These are phyloP conservation scores for Tolypocladium paradoxum DNA, from an alignment of 2,329 filamentous ascomycete genomes.

Conservation along the genomic window DNA sequence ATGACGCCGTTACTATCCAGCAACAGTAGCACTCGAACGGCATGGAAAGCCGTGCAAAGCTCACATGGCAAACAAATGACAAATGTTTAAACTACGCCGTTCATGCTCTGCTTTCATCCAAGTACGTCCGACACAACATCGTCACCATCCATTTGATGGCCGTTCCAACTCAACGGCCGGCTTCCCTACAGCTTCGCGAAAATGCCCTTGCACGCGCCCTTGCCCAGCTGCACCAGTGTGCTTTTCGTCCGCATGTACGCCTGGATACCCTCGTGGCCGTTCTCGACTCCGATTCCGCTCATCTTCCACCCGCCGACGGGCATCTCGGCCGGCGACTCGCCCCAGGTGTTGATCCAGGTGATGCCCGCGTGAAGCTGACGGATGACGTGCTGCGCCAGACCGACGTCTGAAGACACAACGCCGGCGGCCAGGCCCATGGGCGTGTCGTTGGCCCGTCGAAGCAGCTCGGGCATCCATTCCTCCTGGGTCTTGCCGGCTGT, in stretches of 20 bases:
- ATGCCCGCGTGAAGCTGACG: slow-evolving; percentile 69
- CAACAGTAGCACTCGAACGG: no score
- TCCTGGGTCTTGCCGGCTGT: slow-evolving; percentile 22
- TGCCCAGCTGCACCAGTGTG: slow-evolving; percentile 70
- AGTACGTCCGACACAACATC: no score
- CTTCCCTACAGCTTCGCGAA: slow-evolving; percentile 54
- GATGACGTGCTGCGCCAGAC: slow-evolving; percentile 61
- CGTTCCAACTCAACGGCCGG: no score
- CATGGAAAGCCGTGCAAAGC: background rate
- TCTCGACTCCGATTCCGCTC: slow-evolving; percentile 81
- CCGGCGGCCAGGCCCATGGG: slow-evolving; percentile 72
- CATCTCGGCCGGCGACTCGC: slow-evolving; percentile 88
- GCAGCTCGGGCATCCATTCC: slow-evolving; percentile 50
- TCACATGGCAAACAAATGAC: background rate
- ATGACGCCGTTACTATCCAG: no score
- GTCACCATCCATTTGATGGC: background rate
- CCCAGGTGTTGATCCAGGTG: slow-evolving; percentile 90
- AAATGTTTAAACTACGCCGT: background rate
- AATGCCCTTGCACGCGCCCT: slow-evolving; percentile 50
- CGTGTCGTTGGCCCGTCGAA: slow-evolving; percentile 66
- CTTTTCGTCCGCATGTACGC: slow-evolving; percentile 83
- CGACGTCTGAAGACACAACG: slow-evolving; percentile 69
- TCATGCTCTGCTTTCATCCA: background rate
- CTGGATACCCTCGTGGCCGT: slow-evolving; percentile 67
- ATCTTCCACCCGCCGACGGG: slow-evolving; percentile 86